Conservation (phyloP, 2,329 filamentous ascomycete species). For the Aspergillus luchuensis region DNA sequence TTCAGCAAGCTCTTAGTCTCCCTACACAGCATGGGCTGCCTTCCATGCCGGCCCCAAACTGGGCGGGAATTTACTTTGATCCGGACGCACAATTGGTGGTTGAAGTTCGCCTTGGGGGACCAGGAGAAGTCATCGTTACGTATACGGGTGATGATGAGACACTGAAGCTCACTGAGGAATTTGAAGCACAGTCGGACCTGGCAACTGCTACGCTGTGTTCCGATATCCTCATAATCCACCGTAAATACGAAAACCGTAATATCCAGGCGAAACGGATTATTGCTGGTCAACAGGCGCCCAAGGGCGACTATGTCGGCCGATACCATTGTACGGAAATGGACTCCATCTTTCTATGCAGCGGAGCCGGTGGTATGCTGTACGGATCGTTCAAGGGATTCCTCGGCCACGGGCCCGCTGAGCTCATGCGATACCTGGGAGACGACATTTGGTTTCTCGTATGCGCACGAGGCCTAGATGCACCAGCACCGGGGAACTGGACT, state of each 20-base stretch:
- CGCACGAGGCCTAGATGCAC: slow-evolving; percentile 45
- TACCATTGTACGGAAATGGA: slow-evolving; percentile 43
- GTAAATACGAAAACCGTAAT: slow-evolving; percentile 35
- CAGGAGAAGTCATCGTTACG: slow-evolving; percentile 27
- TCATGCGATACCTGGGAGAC: slow-evolving; percentile 43
- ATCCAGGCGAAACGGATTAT: slow-evolving; percentile 27
- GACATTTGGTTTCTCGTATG: slow-evolving; percentile 45
- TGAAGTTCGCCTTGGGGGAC: slow-evolving; percentile 26
- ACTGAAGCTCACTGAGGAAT: background rate
- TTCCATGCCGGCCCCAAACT: slow-evolving; percentile 24
- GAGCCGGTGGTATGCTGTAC: slow-evolving; percentile 43
- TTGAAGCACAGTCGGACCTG: background rate
- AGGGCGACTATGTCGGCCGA: slow-evolving; percentile 26
- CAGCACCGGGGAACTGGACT: slow-evolving; percentile 49
- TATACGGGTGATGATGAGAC: slow-evolving; percentile 31
- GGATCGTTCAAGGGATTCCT: slow-evolving; percentile 48
- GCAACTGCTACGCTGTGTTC: background rate
- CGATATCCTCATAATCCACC: background rate
- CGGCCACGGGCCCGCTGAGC: slow-evolving; percentile 40
- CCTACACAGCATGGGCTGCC: slow-evolving; percentile 13
- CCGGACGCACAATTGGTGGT: slow-evolving; percentile 38
- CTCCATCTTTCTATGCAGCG: slow-evolving; percentile 40
- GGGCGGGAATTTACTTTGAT: slow-evolving; percentile 45
- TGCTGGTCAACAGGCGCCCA: slow-evolving; percentile 12
- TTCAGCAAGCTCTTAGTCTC: slow-evolving; percentile 29